Conservation (phyloP, 305 asterid species). For the Caryopteris hybrid region DNA sequence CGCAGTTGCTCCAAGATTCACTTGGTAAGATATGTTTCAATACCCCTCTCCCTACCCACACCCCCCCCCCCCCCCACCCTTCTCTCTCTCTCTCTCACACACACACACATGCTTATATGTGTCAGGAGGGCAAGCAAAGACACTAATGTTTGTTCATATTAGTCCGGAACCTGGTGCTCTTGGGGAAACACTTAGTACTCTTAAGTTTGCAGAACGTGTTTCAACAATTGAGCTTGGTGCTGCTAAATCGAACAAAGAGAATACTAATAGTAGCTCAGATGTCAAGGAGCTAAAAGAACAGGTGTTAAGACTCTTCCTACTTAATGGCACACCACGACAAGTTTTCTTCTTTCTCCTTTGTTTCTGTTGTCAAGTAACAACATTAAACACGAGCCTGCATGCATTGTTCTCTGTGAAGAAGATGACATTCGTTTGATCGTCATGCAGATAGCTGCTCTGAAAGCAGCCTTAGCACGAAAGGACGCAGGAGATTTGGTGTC, state of each 20-base stretch:
- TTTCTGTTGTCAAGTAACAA: background rate
- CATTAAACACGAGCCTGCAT: background rate
- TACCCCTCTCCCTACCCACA: background rate
- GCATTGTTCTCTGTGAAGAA: background rate
- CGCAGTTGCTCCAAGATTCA: slow-evolving; percentile 87
- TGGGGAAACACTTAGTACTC: slow-evolving; percentile 88
- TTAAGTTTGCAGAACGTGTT: slow-evolving; percentile 93
- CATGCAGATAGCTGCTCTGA: slow-evolving; percentile 57
- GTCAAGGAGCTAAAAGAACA: slow-evolving; percentile 83
- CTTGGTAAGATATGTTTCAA: slow-evolving; percentile 38
- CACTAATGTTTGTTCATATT: slow-evolving; percentile 90
- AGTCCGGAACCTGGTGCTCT: slow-evolving; percentile 75
- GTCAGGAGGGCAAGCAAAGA: slow-evolving; percentile 89
- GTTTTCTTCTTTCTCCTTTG: background rate
- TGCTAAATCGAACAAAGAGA: slow-evolving; percentile 71
- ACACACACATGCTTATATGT: background rate
- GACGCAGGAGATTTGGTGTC: slow-evolving; percentile 44
- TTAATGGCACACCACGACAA: no score
- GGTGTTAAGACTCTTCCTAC: slow-evolving; percentile 35
- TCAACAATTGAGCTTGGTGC: slow-evolving; percentile 87
- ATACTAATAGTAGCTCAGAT: slow-evolving; percentile 26
- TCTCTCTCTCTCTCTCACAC: background rate
- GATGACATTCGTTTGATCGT: background rate
- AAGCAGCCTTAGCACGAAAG: slow-evolving; percentile 66
- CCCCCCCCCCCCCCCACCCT: background rate